Evolutionary conservation across 306 rosid species (phyloP).

Genomic region (Cercis canadensis): DNA sequence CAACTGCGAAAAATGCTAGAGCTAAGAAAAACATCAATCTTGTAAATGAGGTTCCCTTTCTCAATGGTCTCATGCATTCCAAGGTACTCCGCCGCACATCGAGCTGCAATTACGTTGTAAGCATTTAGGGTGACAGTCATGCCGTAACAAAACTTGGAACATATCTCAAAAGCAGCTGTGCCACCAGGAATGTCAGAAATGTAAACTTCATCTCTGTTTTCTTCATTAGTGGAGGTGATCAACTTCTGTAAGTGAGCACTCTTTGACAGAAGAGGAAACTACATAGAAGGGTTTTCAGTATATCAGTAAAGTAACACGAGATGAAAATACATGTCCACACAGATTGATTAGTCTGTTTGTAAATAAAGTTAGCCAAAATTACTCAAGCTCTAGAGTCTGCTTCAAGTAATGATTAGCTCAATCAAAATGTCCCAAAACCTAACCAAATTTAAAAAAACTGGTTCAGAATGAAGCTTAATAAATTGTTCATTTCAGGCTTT

Average conservation of each 20-base stretch:
- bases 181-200: slow-evolving; percentile 93
- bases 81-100: slow-evolving; percentile 94
- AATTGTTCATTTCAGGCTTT: too few relatives aligned
- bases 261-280: slow-evolving; percentile 98
- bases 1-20: slow-evolving; percentile 94
- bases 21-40: slow-evolving; percentile 90
- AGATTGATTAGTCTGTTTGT: slow-evolving; percentile 31
- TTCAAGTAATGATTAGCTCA: slow-evolving; percentile 27
- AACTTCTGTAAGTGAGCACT: slow-evolving; percentile 79
- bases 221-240: slow-evolving; percentile 64
- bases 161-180: slow-evolving; percentile 82
- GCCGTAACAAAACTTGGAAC: slow-evolving; percentile 96
- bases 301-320: slow-evolving; percentile 24
- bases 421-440: slow-evolving; percentile 23
- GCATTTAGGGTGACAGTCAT: slow-evolving; percentile 96
- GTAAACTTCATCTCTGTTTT: slow-evolving; percentile 62
- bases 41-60: slow-evolving; percentile 93
- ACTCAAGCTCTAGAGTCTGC: not conserved
- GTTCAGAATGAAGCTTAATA: too few relatives aligned
- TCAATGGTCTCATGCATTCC: slow-evolving; percentile 87
- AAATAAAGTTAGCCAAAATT: slow-evolving; percentile 28
- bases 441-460: slow-evolving; percentile 4
- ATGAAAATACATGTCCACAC: slow-evolving; percentile 6
- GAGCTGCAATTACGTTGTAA: slow-evolving; percentile 72
- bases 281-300: slow-evolving; percentile 33